Conservation (phyloP, 257 asterid genomes). For the Hygrophila difformis region DNA sequence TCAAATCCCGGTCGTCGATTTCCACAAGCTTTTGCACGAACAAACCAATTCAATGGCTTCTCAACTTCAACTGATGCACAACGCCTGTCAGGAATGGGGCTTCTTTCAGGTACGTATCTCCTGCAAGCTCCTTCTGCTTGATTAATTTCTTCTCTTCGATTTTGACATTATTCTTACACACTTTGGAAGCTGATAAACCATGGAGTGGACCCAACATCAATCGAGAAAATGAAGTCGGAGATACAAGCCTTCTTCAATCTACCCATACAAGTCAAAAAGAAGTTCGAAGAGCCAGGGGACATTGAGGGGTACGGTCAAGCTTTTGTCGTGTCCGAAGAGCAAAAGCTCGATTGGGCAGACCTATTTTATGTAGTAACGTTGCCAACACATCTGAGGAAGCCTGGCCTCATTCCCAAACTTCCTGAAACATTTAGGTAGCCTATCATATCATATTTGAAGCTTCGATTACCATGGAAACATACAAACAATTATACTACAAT, state of each 20-base stretch:
- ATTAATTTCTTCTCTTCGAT: too few relatives aligned
- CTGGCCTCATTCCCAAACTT: conserved; percentile 42
- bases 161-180: too few relatives aligned
- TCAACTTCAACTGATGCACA: conserved; percentile 35
- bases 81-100: conserved; percentile 56
- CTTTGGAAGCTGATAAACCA: conserved; percentile 43
- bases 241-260: conserved; percentile 38
- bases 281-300: conserved; percentile 20
- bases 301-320: conserved; percentile 54
- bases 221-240: conserved; percentile 32
- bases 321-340: conserved; percentile 50
- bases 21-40: conserved; percentile 18
- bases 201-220: conserved; percentile 26
- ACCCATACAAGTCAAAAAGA: conserved; percentile 46
- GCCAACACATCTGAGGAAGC: conserved; percentile 33
- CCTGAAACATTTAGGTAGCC: conserved; percentile 46
- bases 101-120: conserved; percentile 45
- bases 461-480: too few relatives aligned
- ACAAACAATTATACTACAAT: too few relatives aligned
- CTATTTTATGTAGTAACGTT: conserved; percentile 20
- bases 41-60: conserved; percentile 17
- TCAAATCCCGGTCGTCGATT: conserved; percentile 36
- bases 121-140: too few relatives aligned
- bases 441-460: too few relatives aligned
- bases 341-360: conserved; percentile 67